These are phyloP conservation scores for Neopestalotiopsis clavispora DNA, from an alignment of 2,329 filamentous ascomycete species.

Conservation along the genomic window DNA sequence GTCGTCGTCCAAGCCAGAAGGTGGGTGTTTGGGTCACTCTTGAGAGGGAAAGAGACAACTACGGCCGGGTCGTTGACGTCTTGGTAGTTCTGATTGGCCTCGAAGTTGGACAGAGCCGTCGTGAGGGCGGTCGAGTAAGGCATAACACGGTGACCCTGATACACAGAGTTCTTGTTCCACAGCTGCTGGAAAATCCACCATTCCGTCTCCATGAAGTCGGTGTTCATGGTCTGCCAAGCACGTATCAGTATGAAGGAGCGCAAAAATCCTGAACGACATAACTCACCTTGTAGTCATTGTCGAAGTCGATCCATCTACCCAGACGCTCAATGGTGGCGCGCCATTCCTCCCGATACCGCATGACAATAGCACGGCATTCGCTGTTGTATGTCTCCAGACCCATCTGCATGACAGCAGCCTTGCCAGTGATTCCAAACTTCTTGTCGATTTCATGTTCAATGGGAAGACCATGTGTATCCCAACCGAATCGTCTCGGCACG, in stretches of 20 bases:
- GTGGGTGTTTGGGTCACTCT: conserved; percentile 75
- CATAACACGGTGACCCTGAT: conserved; percentile 91
- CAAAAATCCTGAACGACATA: not conserved
- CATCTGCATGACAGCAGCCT: conserved; percentile 83
- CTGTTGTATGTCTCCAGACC: conserved; percentile 90
- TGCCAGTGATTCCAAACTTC: conserved; percentile 86
- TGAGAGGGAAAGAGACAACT: conserved; percentile 84
- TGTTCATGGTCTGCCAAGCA: conserved; percentile 7
- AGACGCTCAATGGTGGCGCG: conserved; percentile 84
- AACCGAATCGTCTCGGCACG: conserved; percentile 90
- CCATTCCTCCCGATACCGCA: conserved; percentile 90
- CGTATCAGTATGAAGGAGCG: not conserved
- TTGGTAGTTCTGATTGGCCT: conserved; percentile 94
- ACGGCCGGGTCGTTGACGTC: conserved; percentile 90
- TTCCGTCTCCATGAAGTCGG: conserved; percentile 84
- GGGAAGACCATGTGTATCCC: conserved; percentile 93
- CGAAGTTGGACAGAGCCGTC: conserved; percentile 90
- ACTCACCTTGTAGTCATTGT: conserved; percentile 89
- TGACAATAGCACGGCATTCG: conserved; percentile 90
- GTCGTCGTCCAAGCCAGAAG: conserved; percentile 91
- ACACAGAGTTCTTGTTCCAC: conserved; percentile 87
- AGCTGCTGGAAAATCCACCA: conserved; percentile 98
- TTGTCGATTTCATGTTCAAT: conserved; percentile 99
- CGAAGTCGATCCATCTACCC: conserved; percentile 96
- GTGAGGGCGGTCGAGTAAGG: conserved; percentile 91